A percentile compares a stretch with the other conserved stretches of the same genome.
phyloP scores from a whole-genome alignment of 139 green algal genomes.

The Astrephomene gubernaculifera region DNA sequence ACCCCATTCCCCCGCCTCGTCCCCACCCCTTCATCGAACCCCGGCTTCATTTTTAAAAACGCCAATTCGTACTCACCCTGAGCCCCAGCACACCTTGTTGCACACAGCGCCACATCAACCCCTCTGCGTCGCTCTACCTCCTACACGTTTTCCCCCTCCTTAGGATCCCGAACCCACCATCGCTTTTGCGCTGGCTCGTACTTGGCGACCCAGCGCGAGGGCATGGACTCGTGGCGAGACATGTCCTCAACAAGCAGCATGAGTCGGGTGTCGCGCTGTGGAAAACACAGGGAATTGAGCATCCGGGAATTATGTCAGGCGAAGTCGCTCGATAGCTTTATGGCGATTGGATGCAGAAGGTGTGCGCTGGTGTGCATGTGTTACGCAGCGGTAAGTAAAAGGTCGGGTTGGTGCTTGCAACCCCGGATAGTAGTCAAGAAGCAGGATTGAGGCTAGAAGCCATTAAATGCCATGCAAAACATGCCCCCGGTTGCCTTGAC shows the following conservation, averaged over 20 bases:
- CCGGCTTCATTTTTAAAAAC: neutral
- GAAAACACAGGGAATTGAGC: neutral
- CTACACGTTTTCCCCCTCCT: neutral
- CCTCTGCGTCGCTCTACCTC: neutral
- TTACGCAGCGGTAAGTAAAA: neutral
- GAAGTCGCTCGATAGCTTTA: too few relatives aligned
- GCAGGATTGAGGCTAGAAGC: neutral
- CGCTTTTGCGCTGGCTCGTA: slow-evolving; percentile 34
- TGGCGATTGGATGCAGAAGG: too few relatives aligned
- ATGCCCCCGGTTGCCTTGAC: too few relatives aligned
- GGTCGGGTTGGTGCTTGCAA: neutral
- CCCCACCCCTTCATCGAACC: too few relatives aligned
- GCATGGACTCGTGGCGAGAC: slow-evolving; percentile 58
- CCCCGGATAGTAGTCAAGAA: neutral
- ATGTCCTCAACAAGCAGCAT: slow-evolving; percentile 62
- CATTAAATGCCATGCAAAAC: neutral
- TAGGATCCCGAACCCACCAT: slow-evolving; percentile 48
- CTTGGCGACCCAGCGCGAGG: slow-evolving; percentile 36
- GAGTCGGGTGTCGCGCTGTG: slow-evolving; percentile 50
- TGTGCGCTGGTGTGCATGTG: too few relatives aligned
- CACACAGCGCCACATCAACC: neutral
- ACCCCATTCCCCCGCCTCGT: too few relatives aligned
- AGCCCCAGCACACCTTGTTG: neutral
- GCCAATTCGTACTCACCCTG: neutral
- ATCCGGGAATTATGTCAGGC: neutral